phyloP scores from a whole-genome alignment of 2,329 filamentous ascomycete genomes.

The Fusarium pininemorale region DNA sequence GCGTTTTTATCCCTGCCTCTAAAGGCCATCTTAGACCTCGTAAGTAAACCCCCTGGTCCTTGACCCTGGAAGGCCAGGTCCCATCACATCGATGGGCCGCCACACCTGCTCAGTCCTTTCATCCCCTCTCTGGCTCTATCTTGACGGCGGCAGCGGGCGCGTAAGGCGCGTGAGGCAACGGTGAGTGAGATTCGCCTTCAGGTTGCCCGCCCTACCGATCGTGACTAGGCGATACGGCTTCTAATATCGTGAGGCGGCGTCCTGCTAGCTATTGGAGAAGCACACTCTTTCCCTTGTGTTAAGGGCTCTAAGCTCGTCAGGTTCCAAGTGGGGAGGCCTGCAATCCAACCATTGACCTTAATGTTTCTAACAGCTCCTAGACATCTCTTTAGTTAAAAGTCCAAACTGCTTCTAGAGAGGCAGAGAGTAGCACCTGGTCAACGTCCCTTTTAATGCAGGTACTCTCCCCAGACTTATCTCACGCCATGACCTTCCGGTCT shows the following conservation, averaged over 20 bases:
- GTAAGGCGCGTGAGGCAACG: constrained; percentile 38
- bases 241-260: constrained; percentile 39
- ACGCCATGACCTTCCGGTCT: constrained; percentile 42
- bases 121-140: constrained; percentile 8
- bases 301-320: constrained; percentile 32
- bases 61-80: not conserved
- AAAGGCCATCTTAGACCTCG: constrained; percentile 10
- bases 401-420: constrained; percentile 26
- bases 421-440: constrained; percentile 18
- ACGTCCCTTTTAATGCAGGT: constrained; percentile 45
- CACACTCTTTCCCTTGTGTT: constrained; percentile 28
- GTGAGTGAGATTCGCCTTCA: constrained; percentile 35
- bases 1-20: constrained; percentile 12
- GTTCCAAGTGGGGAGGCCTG: constrained; percentile 36
- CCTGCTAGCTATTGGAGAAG: constrained; percentile 36
- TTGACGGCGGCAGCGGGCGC: constrained; percentile 33
- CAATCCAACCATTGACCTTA: constrained; percentile 37
- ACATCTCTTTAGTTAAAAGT: constrained; percentile 30
- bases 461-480: constrained; percentile 42
- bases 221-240: constrained; percentile 9
- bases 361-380: constrained; percentile 27
- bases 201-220: constrained; percentile 38
- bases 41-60: constrained; percentile 9
- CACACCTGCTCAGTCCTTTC: constrained; percentile 4
- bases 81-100: constrained; percentile 16